phyloP scores from a whole-genome alignment of 2,329 filamentous ascomycete species.

The Albifimbria verrucaria region DNA sequence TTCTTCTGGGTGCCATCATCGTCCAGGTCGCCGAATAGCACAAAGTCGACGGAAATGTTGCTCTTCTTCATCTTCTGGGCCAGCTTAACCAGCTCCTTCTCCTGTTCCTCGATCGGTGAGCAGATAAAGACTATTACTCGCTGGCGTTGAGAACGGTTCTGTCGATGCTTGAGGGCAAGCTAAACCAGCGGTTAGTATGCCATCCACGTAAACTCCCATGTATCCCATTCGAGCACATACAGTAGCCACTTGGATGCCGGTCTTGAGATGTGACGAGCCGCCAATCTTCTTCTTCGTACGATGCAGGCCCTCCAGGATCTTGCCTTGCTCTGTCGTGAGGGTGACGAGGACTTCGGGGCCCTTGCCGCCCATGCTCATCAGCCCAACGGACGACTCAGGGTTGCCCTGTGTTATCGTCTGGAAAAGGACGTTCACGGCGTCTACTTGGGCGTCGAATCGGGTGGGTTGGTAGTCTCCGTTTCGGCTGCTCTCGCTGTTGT shows the following conservation, averaged over 20 bases:
- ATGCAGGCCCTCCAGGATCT: slow-evolving; percentile 88
- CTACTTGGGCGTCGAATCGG: slow-evolving; percentile 92
- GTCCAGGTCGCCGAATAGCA: slow-evolving; percentile 91
- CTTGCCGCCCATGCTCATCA: slow-evolving; percentile 98
- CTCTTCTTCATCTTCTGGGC: slow-evolving; percentile 99
- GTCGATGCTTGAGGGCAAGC: slow-evolving; percentile 95
- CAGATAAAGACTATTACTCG: slow-evolving; percentile 97
- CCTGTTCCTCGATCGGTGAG: slow-evolving; percentile 84
- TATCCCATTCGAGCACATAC: slow-evolving; percentile 50
- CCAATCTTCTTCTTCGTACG: slow-evolving; percentile 88
- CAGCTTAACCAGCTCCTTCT: slow-evolving; percentile 83
- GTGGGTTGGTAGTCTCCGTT: slow-evolving; percentile 93
- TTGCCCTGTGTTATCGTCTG: slow-evolving; percentile 93
- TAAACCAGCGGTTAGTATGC: slow-evolving; percentile 35
- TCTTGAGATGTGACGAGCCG: slow-evolving; percentile 83
- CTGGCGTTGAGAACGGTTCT: slow-evolving; percentile 95
- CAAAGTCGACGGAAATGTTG: slow-evolving; percentile 89
- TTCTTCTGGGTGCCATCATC: slow-evolving; percentile 88
- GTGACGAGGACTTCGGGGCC: slow-evolving; percentile 97
- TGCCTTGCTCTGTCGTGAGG: slow-evolving; percentile 92
- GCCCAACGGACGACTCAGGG: slow-evolving; percentile 91
- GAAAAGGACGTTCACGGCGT: slow-evolving; percentile 93
- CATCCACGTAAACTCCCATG: neutral
- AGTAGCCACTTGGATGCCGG: slow-evolving; percentile 90
- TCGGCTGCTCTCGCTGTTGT: slow-evolving; percentile 98